A percentile compares a stretch with the other conserved stretches of the same genome.
These are phyloP conservation scores for Neofusicoccum kwambonambiense DNA, from an alignment of 2,329 filamentous ascomycete genomes.

Conservation along the genomic window DNA sequence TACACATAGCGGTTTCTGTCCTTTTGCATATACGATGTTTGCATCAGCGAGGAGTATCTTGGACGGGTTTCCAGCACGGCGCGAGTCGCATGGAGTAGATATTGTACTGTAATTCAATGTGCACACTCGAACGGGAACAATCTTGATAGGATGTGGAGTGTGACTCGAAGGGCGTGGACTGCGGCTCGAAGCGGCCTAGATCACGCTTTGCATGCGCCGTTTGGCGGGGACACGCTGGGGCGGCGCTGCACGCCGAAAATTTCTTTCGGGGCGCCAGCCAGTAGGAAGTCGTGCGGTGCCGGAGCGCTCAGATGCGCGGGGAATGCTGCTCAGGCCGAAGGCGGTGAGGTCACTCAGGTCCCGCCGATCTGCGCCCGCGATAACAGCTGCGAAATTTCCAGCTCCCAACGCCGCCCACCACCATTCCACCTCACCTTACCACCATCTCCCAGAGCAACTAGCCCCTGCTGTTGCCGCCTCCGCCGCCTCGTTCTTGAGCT, in stretches of 20 bases:
- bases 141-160: neutral
- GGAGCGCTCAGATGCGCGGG: neutral
- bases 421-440: neutral
- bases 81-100: constrained; percentile 2
- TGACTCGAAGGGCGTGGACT: neutral
- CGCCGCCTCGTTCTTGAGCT: neutral
- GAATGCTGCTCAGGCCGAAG: neutral
- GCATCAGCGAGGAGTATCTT: constrained; percentile 15
- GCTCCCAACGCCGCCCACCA: constrained; percentile 13
- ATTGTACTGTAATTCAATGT: constrained; percentile 15
- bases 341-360: constrained; percentile 15
- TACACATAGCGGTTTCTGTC: neutral
- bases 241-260: neutral
- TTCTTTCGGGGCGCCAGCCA: constrained; percentile 10
- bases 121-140: neutral
- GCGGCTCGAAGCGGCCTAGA: neutral
- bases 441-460: neutral
- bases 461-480: neutral
- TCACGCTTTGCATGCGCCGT: neutral
- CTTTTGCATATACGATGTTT: constrained; percentile 11
- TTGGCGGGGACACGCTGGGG: neutral
- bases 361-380: constrained; percentile 13
- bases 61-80: neutral
- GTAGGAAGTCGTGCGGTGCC: constrained; percentile 12
- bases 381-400: constrained; percentile 18